phyloP scores from a whole-genome alignment of 1,284 basidiomycete species.

The Moniliophthora roreri region DNA sequence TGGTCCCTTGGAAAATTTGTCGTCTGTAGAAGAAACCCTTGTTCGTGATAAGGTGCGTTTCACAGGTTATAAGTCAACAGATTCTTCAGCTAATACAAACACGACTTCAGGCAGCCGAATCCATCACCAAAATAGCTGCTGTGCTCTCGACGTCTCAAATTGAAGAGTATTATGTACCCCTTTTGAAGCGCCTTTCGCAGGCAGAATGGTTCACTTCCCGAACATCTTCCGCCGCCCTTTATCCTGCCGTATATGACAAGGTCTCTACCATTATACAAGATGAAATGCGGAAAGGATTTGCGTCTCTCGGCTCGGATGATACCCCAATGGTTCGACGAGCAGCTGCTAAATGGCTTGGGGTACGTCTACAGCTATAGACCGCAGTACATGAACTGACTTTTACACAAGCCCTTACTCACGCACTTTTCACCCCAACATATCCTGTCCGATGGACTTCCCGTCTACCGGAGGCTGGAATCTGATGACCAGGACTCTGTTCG shows the following conservation, averaged over 20 bases:
- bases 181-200: conserved; percentile 85
- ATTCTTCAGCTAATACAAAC: conserved; percentile 10
- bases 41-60: conserved; percentile 91
- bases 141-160: conserved; percentile 81
- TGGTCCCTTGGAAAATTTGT: conserved; percentile 93
- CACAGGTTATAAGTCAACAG: neutral
- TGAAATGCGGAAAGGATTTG: conserved; percentile 88
- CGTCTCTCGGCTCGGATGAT: conserved; percentile 87
- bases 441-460: conserved; percentile 85
- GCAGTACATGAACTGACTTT: conserved; percentile 8
- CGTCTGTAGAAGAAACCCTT: conserved; percentile 96
- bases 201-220: conserved; percentile 99
- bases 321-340: conserved; percentile 99
- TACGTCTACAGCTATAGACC: conserved; percentile 41
- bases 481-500: conserved; percentile 99
- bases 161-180: conserved; percentile 91
- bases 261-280: conserved; percentile 79
- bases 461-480: conserved; percentile 92
- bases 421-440: conserved; percentile 79
- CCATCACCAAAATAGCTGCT: conserved; percentile 88
- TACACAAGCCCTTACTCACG: conserved; percentile 70
- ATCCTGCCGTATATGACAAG: conserved; percentile 88
- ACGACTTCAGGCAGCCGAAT: conserved; percentile 82
- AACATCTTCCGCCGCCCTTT: conserved; percentile 94
- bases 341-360: conserved; percentile 94